These are phyloP conservation scores for Podospora tetraspora DNA, from an alignment of 495 filamentous ascomycete species.

Conservation along the genomic window DNA sequence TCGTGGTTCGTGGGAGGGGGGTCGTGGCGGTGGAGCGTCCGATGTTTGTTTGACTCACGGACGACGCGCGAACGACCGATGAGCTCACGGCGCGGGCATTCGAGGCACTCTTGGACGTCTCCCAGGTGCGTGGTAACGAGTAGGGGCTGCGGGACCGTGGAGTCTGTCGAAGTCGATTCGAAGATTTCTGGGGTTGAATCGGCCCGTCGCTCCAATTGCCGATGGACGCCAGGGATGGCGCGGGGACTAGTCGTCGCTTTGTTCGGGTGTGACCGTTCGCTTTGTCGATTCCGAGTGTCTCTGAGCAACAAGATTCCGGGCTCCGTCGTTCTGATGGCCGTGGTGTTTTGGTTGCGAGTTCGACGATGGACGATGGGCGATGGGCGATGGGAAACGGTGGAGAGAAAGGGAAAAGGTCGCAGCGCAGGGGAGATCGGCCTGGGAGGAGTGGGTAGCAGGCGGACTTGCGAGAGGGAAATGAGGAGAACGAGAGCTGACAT, in stretches of 20 bases:
- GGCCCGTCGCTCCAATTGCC: slow-evolving; percentile 25
- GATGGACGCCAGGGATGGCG: slow-evolving; percentile 18
- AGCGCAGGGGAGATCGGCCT: slow-evolving; percentile 14
- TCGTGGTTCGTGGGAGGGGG: neutral
- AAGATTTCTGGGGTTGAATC: slow-evolving; percentile 29
- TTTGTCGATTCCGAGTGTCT: neutral
- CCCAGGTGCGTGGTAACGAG: slow-evolving; percentile 17
- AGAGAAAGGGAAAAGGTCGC: slow-evolving; percentile 15
- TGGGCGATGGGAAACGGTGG: neutral
- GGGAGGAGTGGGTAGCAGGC: slow-evolving; percentile 8
- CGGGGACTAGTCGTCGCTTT: slow-evolving; percentile 9
- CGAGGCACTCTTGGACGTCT: slow-evolving; percentile 19
- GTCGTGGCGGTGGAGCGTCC: slow-evolving; percentile 9
- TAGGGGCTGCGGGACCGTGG: slow-evolving; percentile 27
- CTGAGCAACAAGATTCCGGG: neutral
- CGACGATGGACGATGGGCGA: neutral
- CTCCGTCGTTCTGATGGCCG: neutral
- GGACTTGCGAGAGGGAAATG: slow-evolving; percentile 11
- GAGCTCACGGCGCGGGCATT: slow-evolving; percentile 25
- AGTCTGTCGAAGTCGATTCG: slow-evolving; percentile 30
- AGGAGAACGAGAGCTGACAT: slow-evolving; percentile 16
- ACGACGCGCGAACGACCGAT: slow-evolving; percentile 21
- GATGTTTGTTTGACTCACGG: slow-evolving; percentile 14
- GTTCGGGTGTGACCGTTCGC: neutral
- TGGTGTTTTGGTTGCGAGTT: neutral